Conservation (phyloP, 495 filamentous ascomycete genomes). For the Trichoderma parareesei region DNA sequence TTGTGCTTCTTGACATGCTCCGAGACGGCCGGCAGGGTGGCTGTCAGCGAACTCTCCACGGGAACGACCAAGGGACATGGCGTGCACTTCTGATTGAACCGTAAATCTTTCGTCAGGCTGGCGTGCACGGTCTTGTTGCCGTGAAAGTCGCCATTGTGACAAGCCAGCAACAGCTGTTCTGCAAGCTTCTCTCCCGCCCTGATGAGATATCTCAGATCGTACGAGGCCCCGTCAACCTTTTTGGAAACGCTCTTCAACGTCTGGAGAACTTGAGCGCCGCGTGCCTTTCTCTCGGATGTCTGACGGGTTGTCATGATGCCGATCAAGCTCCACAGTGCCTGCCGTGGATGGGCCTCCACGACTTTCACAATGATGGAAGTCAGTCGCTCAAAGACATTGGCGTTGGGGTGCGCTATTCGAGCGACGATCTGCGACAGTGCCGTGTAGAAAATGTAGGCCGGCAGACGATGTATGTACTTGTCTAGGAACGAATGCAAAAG, state of each 20-base stretch:
- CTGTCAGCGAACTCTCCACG: conserved; percentile 73
- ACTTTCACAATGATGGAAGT: conserved; percentile 74
- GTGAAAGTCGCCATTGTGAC: conserved; percentile 63
- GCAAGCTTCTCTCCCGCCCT: conserved; percentile 72
- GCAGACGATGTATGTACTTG: conserved; percentile 66
- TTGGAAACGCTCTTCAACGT: conserved; percentile 27
- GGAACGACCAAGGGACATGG: conserved; percentile 83
- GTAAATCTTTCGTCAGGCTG: conserved; percentile 63
- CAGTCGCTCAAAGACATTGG: conserved; percentile 63
- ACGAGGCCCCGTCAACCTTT: conserved; percentile 26
- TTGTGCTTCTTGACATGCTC: conserved; percentile 66
- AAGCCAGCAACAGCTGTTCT: conserved; percentile 72
- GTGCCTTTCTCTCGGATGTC: conserved; percentile 41
- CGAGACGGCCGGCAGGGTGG: conserved; percentile 68
- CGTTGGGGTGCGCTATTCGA: conserved; percentile 78
- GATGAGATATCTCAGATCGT: conserved; percentile 61
- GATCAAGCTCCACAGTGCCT: conserved; percentile 88
- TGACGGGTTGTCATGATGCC: conserved; percentile 56
- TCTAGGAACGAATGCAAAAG: conserved; percentile 61
- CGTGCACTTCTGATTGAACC: conserved; percentile 75
- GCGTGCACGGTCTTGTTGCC: conserved; percentile 56
- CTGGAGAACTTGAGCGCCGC: conserved; percentile 45
- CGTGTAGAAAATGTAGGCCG: conserved; percentile 86
- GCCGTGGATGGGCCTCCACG: conserved; percentile 69
- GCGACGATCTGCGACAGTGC: conserved; percentile 88